Evolutionary conservation across 306 rosid species (phyloP).

Genomic region (Erythrophleum fordii): DNA sequence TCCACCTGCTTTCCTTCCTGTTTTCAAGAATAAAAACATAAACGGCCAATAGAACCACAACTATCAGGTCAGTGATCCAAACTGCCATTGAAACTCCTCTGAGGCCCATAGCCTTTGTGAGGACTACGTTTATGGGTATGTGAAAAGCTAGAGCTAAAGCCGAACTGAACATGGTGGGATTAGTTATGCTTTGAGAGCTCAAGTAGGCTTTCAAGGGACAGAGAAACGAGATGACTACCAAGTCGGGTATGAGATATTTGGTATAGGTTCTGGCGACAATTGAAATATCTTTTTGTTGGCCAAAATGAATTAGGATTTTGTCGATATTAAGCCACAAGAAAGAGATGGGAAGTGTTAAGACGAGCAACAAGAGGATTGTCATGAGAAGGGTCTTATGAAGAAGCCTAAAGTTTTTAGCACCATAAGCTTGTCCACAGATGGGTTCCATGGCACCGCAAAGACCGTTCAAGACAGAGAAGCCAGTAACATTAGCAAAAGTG

Average conservation of each 20-base stretch:
- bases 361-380: slow-evolving; percentile 59
- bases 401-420: slow-evolving; percentile 74
- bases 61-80: slow-evolving; percentile 78
- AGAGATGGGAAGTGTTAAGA: slow-evolving; percentile 65
- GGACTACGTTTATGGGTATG: slow-evolving; percentile 70
- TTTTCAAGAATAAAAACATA: slow-evolving; percentile 57
- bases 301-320: slow-evolving; percentile 65
- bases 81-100: slow-evolving; percentile 77
- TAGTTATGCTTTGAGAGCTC: slow-evolving; percentile 67
- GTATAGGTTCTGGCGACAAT: slow-evolving; percentile 56
- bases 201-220: slow-evolving; percentile 85
- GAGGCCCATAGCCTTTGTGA: slow-evolving; percentile 68
- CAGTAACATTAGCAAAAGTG: slow-evolving; percentile 93
- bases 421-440: slow-evolving; percentile 93
- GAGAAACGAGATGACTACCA: slow-evolving; percentile 65
- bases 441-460: slow-evolving; percentile 89
- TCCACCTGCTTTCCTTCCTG: slow-evolving; percentile 48
- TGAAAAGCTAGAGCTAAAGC: slow-evolving; percentile 69
- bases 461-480: slow-evolving; percentile 85
- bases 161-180: slow-evolving; percentile 81
- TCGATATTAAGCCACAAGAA: slow-evolving; percentile 88
- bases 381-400: slow-evolving; percentile 88
- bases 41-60: slow-evolving; percentile 57
- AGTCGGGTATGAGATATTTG: slow-evolving; percentile 74
- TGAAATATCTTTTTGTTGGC: slow-evolving; percentile 74